phyloP scores from a whole-genome alignment of 2,329 filamentous ascomycete genomes.

The Fonsecaea monophora region DNA sequence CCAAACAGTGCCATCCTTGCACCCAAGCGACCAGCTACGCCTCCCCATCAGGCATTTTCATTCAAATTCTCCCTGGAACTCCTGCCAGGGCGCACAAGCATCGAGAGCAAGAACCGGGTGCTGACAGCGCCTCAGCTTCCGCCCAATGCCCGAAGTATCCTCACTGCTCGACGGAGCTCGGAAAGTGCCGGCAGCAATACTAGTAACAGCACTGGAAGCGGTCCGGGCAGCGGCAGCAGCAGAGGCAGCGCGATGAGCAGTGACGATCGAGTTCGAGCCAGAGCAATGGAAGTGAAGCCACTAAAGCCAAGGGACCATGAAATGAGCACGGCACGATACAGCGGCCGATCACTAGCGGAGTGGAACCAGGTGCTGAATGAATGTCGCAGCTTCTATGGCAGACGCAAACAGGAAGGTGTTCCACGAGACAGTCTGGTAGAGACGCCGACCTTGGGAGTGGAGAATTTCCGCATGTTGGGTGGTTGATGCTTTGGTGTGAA shows the following conservation, averaged over 20 bases:
- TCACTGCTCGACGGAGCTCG: conserved; percentile 44
- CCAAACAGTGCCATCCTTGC: conserved; percentile 42
- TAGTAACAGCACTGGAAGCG: conserved; percentile 11
- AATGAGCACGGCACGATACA: conserved; percentile 60
- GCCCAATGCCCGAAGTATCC: conserved; percentile 59
- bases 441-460: conserved; percentile 67
- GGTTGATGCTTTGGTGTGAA: conserved; percentile 8
- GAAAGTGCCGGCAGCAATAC: conserved; percentile 20
- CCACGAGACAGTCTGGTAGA: conserved; percentile 64
- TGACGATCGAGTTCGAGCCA: conserved; percentile 30
- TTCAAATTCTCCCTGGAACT: conserved; percentile 75
- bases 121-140: conserved; percentile 65
- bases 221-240: conserved; percentile 5
- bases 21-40: conserved; percentile 46
- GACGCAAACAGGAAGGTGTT: conserved; percentile 67
- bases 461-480: conserved; percentile 60
- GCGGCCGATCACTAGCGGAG: conserved; percentile 68
- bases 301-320: conserved; percentile 43
- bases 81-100: conserved; percentile 59
- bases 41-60: conserved; percentile 61
- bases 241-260: conserved; percentile 22
- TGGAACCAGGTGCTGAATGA: conserved; percentile 68
- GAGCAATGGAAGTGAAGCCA: conserved; percentile 34
- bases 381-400: conserved; percentile 68
- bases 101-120: conserved; percentile 59